A percentile compares a stretch with the other conserved stretches of the same genome.
These are phyloP conservation scores for Bjerkandera adusta DNA, from an alignment of 1,284 basidiomycete genomes.

Conservation along the genomic window DNA sequence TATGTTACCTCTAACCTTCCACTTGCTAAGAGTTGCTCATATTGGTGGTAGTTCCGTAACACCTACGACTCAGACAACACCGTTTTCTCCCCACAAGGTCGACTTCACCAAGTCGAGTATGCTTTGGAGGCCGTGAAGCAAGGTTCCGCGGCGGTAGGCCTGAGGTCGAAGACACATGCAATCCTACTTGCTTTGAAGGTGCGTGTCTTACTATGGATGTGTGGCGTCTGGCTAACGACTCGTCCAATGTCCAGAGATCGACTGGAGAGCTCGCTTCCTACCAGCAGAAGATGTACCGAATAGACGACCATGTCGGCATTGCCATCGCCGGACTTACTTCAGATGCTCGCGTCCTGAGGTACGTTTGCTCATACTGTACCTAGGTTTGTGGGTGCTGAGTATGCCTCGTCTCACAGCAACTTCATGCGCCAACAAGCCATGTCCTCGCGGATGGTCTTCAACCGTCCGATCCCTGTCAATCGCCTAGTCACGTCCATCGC, in stretches of 20 bases:
- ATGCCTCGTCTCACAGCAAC: constrained; percentile 57
- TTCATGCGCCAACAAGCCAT: constrained; percentile 99
- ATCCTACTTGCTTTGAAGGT: constrained; percentile 93
- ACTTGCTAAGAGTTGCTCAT: background rate
- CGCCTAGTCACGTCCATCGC: constrained; percentile 92
- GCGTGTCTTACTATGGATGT: constrained; percentile 14
- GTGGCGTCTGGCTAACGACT: constrained; percentile 1
- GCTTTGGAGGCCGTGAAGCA: constrained; percentile 99
- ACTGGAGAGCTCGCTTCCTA: constrained; percentile 97
- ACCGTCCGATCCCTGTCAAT: constrained; percentile 91
- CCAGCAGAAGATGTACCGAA: constrained; percentile 99
- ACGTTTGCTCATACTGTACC: constrained; percentile 16
- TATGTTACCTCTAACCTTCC: constrained; percentile 2
- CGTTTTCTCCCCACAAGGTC: constrained; percentile 91
- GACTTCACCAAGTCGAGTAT: constrained; percentile 97
- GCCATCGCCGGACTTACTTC: constrained; percentile 98
- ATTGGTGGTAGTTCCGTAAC: constrained; percentile 75
- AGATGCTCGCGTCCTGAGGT: constrained; percentile 97
- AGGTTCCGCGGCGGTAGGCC: constrained; percentile 95
- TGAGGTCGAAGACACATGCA: constrained; percentile 94
- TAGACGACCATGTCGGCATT: constrained; percentile 99
- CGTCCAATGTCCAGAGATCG: constrained; percentile 86
- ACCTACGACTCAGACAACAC: constrained; percentile 97
- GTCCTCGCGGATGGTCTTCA: constrained; percentile 92
- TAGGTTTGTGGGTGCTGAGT: constrained; percentile 8